phyloP scores from a whole-genome alignment of 495 filamentous ascomycete genomes.

The Endocarpon pusillum region DNA sequence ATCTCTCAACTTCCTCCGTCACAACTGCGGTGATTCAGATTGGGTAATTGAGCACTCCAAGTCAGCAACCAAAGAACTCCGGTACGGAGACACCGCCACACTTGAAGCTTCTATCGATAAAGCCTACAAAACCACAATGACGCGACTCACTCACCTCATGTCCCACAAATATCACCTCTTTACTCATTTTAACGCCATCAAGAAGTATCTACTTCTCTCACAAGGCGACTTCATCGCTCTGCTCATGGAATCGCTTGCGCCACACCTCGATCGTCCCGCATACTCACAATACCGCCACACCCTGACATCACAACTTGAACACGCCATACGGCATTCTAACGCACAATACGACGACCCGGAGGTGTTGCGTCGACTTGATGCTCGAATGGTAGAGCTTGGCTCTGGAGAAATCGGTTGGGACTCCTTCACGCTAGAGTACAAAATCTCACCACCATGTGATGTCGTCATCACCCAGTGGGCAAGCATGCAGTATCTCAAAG shows the following conservation, averaged over 20 bases:
- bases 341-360: conserved; percentile 92
- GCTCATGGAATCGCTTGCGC: conserved; percentile 88
- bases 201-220: conserved; percentile 85
- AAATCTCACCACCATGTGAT: conserved; percentile 91
- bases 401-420: conserved; percentile 99
- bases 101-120: conserved; percentile 88
- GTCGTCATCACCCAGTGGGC: conserved; percentile 93
- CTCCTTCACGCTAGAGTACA: conserved; percentile 97
- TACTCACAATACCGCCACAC: conserved; percentile 90
- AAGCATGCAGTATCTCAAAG: conserved; percentile 89
- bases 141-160: conserved; percentile 86
- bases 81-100: conserved; percentile 84
- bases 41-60: conserved; percentile 98
- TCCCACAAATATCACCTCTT: conserved; percentile 83
- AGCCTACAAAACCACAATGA: conserved; percentile 95
- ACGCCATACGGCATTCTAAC: conserved; percentile 93
- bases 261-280: conserved; percentile 87
- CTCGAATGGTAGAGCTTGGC: conserved; percentile 85
- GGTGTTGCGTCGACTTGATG: conserved; percentile 79
- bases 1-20: conserved; percentile 92
- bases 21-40: conserved; percentile 78
- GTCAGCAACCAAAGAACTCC: conserved; percentile 75
- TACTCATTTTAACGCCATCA: conserved; percentile 79
- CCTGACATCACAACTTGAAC: conserved; percentile 88
- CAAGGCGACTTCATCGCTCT: conserved; percentile 96